phyloP scores from a whole-genome alignment of 495 filamentous ascomycete species.

The Symbiotaphrina buchneri region DNA sequence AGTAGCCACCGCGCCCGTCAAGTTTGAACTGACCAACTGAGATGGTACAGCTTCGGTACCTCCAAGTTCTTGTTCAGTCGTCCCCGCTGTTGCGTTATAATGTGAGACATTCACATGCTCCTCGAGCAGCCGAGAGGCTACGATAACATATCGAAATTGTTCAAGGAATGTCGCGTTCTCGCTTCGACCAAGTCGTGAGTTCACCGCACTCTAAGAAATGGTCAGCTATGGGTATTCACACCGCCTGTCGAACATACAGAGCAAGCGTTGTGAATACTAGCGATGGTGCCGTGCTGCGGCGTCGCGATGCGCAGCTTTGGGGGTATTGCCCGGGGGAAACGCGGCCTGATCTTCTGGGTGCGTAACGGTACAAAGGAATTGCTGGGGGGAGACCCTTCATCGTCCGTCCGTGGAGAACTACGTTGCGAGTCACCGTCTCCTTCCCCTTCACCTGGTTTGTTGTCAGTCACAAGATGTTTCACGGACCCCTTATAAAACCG shows the following conservation, averaged over 20 bases:
- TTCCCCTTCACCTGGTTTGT: conserved; percentile 21
- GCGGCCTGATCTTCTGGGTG: conserved; percentile 38
- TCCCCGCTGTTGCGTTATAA: conserved; percentile 14
- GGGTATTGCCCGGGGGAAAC: too few species aligned
- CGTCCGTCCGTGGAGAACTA: too few species aligned
- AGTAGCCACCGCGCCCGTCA: conserved; percentile 27
- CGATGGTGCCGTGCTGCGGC: conserved; percentile 25
- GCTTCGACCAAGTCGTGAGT: conserved; percentile 53
- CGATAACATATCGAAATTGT: conserved; percentile 85
- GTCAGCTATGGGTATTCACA: background rate
- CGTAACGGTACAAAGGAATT: conserved; percentile 54
- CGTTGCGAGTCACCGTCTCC: conserved; percentile 14
- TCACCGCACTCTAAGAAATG: conserved; percentile 27
- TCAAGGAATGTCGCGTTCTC: conserved; percentile 82
- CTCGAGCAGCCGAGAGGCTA: conserved; percentile 77
- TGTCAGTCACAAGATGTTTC: conserved; percentile 1
- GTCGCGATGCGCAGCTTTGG: too few species aligned
- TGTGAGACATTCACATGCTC: conserved; percentile 28
- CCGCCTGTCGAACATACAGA: conserved; percentile 14
- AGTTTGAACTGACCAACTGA: conserved; percentile 7
- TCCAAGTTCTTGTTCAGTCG: conserved; percentile 3
- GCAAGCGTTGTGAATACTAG: conserved; percentile 30
- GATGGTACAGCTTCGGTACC: conserved; percentile 3
- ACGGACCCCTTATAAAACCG: too few species aligned
- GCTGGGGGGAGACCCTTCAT: background rate